Conservation (phyloP, 257 asterid species). For the Schizonepeta tenuifolia region DNA sequence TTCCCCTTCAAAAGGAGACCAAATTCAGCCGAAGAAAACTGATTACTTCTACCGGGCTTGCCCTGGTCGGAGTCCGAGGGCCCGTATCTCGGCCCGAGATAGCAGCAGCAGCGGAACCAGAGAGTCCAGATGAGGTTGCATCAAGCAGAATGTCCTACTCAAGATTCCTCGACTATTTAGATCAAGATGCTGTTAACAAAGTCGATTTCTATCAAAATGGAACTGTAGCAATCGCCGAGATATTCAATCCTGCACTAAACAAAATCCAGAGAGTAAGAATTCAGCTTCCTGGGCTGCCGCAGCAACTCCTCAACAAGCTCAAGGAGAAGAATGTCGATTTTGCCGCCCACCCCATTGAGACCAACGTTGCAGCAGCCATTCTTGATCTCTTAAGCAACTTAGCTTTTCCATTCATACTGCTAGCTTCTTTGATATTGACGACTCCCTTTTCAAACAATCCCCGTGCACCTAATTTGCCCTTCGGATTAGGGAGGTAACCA, state of each 20-base stretch:
- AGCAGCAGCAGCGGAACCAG: conserved; percentile 46
- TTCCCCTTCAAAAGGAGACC: conserved; percentile 4
- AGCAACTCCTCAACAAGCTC: conserved; percentile 54
- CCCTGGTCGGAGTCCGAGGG: conserved; percentile 48
- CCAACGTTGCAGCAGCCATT: conserved; percentile 35
- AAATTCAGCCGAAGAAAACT: conserved; percentile 50
- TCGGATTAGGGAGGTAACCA: conserved; percentile 65
- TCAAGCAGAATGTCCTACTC: conserved; percentile 71
- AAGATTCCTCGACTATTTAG: conserved; percentile 63
- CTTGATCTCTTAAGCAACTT: conserved; percentile 60
- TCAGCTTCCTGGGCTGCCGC: conserved; percentile 67
- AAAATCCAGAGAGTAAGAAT: conserved; percentile 63
- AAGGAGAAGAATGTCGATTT: conserved; percentile 59
- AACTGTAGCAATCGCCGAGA: conserved; percentile 63
- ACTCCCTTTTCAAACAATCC: conserved; percentile 45
- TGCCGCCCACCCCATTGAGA: conserved; percentile 54
- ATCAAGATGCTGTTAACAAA: conserved; percentile 55
- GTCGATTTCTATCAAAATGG: conserved; percentile 68
- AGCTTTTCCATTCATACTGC: conserved; percentile 60
- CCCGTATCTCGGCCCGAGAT: conserved; percentile 38
- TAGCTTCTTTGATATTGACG: conserved; percentile 50
- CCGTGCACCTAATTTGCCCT: conserved; percentile 69
- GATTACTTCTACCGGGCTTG: conserved; percentile 39
- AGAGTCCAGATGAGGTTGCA: conserved; percentile 49
- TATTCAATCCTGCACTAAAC: conserved; percentile 48